A percentile compares a stretch with the other conserved stretches of the same genome.
These are phyloP conservation scores for Arachnomyces sp. DNA, from an alignment of 2,329 filamentous ascomycete genomes.

Conservation along the genomic window DNA sequence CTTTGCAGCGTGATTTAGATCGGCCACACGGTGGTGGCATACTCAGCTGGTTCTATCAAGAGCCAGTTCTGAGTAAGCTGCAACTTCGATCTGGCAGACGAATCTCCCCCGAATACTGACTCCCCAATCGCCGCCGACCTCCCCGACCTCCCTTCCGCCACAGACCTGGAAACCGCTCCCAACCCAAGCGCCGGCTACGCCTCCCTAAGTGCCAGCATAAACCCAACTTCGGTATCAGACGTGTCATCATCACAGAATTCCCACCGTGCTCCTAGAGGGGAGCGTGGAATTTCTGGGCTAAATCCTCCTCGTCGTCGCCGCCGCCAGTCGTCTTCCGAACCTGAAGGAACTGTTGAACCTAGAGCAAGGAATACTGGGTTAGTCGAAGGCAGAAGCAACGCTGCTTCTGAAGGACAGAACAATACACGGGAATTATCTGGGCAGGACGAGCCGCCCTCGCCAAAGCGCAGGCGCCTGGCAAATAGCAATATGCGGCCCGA, in stretches of 20 bases:
- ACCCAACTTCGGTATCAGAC: constrained; percentile 2
- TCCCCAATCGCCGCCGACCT: constrained; percentile 62
- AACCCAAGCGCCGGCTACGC: neutral
- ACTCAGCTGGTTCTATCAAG: constrained; percentile 38
- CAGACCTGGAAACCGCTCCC: constrained; percentile 20
- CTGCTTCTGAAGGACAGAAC: constrained; percentile 18
- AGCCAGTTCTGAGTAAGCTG: constrained; percentile 36
- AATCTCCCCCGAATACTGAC: constrained; percentile 48
- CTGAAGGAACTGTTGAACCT: constrained; percentile 13
- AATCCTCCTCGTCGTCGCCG: constrained; percentile 21
- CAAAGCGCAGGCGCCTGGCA: constrained; percentile 53
- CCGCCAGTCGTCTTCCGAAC: constrained; percentile 23
- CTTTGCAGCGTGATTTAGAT: constrained; percentile 19
- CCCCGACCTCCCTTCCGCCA: constrained; percentile 52
- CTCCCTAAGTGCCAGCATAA: neutral
- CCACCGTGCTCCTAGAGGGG: constrained; percentile 7
- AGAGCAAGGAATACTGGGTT: constrained; percentile 17
- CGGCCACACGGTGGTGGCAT: constrained; percentile 28
- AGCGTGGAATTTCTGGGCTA: neutral
- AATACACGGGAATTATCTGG: constrained; percentile 16
- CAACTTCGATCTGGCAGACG: constrained; percentile 67
- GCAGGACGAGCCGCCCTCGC: constrained; percentile 29
- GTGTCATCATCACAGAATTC: constrained; percentile 8
- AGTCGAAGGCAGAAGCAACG: constrained; percentile 21
- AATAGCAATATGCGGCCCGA: constrained; percentile 57